Conservation (phyloP, 2,329 filamentous ascomycete species). For the Coniochaeta sp. region DNA sequence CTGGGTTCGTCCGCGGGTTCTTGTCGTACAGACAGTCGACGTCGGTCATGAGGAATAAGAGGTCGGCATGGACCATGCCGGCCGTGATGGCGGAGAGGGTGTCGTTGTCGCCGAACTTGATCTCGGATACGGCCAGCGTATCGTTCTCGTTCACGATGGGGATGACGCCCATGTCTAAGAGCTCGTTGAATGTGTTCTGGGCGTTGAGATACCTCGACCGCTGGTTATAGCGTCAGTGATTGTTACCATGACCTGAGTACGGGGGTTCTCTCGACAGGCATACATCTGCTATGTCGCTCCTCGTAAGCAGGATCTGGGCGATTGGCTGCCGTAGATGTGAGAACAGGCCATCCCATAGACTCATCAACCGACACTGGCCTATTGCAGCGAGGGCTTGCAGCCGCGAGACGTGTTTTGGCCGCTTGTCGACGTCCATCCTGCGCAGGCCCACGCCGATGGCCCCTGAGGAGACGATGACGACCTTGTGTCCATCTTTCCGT, state of each 20-base stretch:
- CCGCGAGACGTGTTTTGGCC: constrained; percentile 84
- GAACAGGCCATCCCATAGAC: constrained; percentile 91
- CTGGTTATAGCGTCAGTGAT: constrained; percentile 28
- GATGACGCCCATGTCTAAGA: constrained; percentile 91
- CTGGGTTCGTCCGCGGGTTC: constrained; percentile 78
- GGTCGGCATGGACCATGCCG: constrained; percentile 94
- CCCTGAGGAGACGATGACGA: constrained; percentile 94
- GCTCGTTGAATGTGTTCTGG: constrained; percentile 85
- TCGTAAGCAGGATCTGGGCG: constrained; percentile 87
- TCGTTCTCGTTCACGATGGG: constrained; percentile 99
- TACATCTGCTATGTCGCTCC: constrained; percentile 94
- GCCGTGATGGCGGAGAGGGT: constrained; percentile 94
- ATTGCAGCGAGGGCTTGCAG: constrained; percentile 93
- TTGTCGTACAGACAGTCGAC: constrained; percentile 97
- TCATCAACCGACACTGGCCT: constrained; percentile 90
- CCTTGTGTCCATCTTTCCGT: constrained; percentile 83
- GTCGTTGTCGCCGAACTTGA: constrained; percentile 99
- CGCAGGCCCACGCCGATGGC: constrained; percentile 91
- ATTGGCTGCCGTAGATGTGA: constrained; percentile 81
- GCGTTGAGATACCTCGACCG: constrained; percentile 93
- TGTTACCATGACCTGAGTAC: neutral
- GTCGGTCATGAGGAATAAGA: constrained; percentile 97
- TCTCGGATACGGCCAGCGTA: constrained; percentile 91
- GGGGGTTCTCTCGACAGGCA: too few species aligned
- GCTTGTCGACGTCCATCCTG: constrained; percentile 79